phyloP scores from a whole-genome alignment of 208 protist species.

The Phytomonas sp. region DNA sequence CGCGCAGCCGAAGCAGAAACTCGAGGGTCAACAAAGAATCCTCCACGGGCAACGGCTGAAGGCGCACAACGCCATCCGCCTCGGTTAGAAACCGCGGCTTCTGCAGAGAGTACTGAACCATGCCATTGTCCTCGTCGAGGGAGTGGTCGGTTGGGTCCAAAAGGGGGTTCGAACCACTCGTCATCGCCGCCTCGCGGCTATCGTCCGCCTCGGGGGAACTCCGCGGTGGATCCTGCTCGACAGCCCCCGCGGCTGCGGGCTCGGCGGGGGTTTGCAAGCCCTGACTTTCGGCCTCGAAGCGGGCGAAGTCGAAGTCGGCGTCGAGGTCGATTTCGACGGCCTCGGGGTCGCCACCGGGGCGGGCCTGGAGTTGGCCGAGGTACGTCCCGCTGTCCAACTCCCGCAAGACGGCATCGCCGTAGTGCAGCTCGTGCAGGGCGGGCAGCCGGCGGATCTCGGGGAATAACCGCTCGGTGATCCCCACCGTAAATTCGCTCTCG shows the following conservation, averaged over 20 bases:
- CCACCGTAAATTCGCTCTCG: slow-evolving; percentile 63
- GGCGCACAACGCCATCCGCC: slow-evolving; percentile 33
- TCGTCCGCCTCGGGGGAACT: too few species aligned
- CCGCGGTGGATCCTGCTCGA: too few species aligned
- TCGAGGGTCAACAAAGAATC: slow-evolving; percentile 43
- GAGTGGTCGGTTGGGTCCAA: too few species aligned
- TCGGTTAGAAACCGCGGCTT: slow-evolving; percentile 52
- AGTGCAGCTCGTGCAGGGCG: slow-evolving; percentile 78
- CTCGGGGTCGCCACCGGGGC: background rate
- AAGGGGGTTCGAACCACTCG: too few species aligned
- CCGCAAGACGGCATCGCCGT: slow-evolving; percentile 63
- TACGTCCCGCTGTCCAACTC: slow-evolving; percentile 57
- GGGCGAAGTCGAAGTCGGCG: slow-evolving; percentile 13
- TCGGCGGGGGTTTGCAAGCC: background rate
- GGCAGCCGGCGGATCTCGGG: slow-evolving; percentile 60
- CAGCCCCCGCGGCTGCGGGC: too few species aligned
- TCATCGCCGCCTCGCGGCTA: too few species aligned
- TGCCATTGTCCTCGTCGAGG: background rate
- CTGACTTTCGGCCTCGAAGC: slow-evolving; percentile 11
- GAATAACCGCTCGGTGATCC: slow-evolving; percentile 74
- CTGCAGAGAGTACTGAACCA: too few species aligned
- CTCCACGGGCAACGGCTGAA: slow-evolving; percentile 27
- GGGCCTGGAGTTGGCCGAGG: slow-evolving; percentile 18
- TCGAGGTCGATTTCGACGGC: slow-evolving; percentile 9
- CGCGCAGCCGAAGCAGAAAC: slow-evolving; percentile 54